Evolutionary conservation across 2,329 filamentous ascomycete species (phyloP), one percentile per base, ranked within the genome.

Genomic region (Mycocentrospora acerina): DNA sequence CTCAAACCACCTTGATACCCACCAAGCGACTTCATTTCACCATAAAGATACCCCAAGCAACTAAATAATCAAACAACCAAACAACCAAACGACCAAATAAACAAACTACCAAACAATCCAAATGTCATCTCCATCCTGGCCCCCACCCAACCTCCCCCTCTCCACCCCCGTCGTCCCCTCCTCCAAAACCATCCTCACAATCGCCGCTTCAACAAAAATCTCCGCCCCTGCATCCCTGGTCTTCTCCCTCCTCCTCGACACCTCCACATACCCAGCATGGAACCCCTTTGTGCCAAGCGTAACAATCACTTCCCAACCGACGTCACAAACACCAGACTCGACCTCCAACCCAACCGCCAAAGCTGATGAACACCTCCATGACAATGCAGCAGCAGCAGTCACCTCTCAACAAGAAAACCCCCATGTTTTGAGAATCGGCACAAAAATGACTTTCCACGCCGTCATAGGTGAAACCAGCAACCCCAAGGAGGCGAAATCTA

Each of bases 201-300:
- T 35, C 10, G 32, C 42, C 2, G 37, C 37, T 17, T 40, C 34
- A 11, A 28, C 33, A 10, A 17, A 18, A 11, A 44, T 44, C 24
- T 26, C 34, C 11, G 53, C 53, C 7, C 52, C 53, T 2, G 53
- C 53, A 10, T 28, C 46, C 6, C 42, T 48, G n/a, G 44, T 57
- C 17, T 54, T 57, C 18, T 36, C 45, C 9, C 37, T 46, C 7
- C 13, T 57, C n/a, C 33, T 55, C 3, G 42, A 44, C 32, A 38
- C 38, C 2, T 41, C 44, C 3, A 41, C 50, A 10, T 57, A 55
- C n/a, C 18, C 40, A 3, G 22, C 40, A 10, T 57, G 53, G 53
- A 53, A 51, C 26, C 52, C 51, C 0, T 55, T 52, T 35, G 44
- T 57, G 9, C 53, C 51, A 3, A 29, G 26, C n/a, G 48, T 38